Evolutionary conservation across 352 stramenopile genomes (phyloP).

Genomic region (Phytopythium ostracodes): DNA sequence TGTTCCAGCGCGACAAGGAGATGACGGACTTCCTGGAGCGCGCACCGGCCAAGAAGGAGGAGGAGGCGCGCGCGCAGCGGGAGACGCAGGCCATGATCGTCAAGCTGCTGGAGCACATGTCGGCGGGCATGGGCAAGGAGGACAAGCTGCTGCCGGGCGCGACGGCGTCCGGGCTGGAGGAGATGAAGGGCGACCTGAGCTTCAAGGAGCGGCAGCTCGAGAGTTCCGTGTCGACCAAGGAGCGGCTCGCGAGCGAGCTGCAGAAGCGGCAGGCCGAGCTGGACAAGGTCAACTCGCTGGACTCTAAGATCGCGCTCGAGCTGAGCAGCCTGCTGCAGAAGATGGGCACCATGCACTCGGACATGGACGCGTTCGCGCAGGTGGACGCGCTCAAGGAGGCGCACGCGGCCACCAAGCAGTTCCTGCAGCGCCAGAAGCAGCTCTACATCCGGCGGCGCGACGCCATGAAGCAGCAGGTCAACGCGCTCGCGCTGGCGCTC

Average conservation of each 20-base stretch:
- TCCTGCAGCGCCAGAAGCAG: conserved; percentile 62
- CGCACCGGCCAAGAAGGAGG: conserved; percentile 72
- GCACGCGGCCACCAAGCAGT: conserved; percentile 77
- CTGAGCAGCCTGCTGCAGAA: conserved; percentile 77
- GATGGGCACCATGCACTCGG: conserved; percentile 83
- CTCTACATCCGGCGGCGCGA: conserved; percentile 85
- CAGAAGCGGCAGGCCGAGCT: conserved; percentile 87
- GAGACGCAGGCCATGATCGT: conserved; percentile 80
- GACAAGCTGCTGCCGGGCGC: conserved; percentile 69
- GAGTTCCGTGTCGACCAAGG: conserved; percentile 85
- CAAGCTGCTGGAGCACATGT: conserved; percentile 90
- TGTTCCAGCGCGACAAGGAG: conserved; percentile 89
- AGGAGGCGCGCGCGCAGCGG: conserved; percentile 49
- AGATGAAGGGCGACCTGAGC: conserved; percentile 86
- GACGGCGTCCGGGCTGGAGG: conserved; percentile 62
- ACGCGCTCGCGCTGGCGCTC: conserved; percentile 48
- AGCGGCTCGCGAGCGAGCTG: conserved; percentile 80
- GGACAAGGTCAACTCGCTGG: conserved; percentile 89
- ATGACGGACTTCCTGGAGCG: conserved; percentile 89
- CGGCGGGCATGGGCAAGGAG: conserved; percentile 53
- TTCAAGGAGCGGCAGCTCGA: conserved; percentile 94
- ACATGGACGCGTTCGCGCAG: conserved; percentile 89
- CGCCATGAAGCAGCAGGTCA: conserved; percentile 84
- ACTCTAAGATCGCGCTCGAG: conserved; percentile 85
- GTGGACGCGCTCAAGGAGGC: conserved; percentile 82